phyloP scores from a whole-genome alignment of 108 stramenopile genomes.

The Epithemia pelagica region DNA sequence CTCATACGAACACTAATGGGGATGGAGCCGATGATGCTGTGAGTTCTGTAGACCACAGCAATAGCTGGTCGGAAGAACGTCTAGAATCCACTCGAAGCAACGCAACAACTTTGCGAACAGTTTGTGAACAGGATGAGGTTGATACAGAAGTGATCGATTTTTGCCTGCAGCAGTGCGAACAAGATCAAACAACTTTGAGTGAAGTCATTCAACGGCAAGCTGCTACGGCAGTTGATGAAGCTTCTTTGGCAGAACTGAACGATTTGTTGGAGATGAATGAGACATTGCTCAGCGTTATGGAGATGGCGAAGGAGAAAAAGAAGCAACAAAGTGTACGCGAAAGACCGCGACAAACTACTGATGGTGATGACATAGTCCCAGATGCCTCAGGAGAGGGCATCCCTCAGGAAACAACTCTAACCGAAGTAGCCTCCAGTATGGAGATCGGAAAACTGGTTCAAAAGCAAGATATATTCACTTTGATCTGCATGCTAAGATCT shows the following conservation, averaged over 20 bases:
- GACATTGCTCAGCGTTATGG: neutral
- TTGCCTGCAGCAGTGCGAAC: neutral
- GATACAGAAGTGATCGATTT: constrained; percentile 1
- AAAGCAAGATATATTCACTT: constrained; percentile 44
- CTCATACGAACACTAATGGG: neutral
- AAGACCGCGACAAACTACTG: neutral
- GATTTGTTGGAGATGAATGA: neutral
- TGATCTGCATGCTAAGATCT: constrained; percentile 52
- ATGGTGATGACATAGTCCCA: neutral
- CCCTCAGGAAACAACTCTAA: neutral
- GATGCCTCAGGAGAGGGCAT: neutral
- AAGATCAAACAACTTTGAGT: neutral
- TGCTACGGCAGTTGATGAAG: neutral
- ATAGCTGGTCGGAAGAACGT: neutral
- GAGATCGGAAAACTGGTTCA: constrained; percentile 38
- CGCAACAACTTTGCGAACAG: neutral
- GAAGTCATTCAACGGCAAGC: neutral
- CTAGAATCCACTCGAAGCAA: neutral
- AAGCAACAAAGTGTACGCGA: neutral
- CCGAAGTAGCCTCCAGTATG: neutral
- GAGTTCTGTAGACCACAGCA: neutral
- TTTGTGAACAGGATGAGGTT: neutral
- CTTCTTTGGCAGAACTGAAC: neutral
- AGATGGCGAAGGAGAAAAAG: constrained; percentile 1
- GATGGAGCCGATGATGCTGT: neutral